Evolutionary conservation across 2,329 filamentous ascomycete genomes (phyloP).

Genomic region (Pseudocercospora pini-densiflorae): DNA sequence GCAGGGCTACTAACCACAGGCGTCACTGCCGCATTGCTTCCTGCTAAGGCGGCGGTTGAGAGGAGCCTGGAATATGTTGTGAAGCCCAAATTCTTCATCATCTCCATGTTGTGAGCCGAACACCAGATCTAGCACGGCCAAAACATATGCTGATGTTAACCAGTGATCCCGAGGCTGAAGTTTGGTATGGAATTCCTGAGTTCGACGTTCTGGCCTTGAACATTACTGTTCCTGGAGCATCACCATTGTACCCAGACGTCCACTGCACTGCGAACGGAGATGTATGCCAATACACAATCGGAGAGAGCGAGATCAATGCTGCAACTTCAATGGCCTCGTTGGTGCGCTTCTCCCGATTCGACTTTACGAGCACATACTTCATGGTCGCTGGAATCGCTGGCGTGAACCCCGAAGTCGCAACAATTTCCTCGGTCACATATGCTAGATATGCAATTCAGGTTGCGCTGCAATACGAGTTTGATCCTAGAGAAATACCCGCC

Average conservation of each 20-base stretch:
- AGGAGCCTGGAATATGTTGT: slow-evolving; percentile 41
- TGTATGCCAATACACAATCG: slow-evolving; percentile 71
- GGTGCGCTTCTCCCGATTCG: slow-evolving; percentile 64
- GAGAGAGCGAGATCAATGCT: slow-evolving; percentile 69
- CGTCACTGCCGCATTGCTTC: neutral
- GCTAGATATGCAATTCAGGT: slow-evolving; percentile 74
- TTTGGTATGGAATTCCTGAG: slow-evolving; percentile 43
- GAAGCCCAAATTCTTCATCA: slow-evolving; percentile 65
- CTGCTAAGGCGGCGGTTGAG: neutral
- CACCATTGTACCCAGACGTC: slow-evolving; percentile 45
- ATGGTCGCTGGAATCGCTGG: slow-evolving; percentile 74
- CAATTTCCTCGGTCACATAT: slow-evolving; percentile 69
- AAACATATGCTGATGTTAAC: neutral
- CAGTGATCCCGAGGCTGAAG: slow-evolving; percentile 51
- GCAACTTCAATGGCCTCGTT: slow-evolving; percentile 68
- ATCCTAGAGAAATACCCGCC: slow-evolving; percentile 67
- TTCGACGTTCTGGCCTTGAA: slow-evolving; percentile 42
- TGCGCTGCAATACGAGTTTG: slow-evolving; percentile 76
- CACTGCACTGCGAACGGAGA: slow-evolving; percentile 65
- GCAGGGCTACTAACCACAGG: neutral
- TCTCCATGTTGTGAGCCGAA: slow-evolving; percentile 59
- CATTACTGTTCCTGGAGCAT: slow-evolving; percentile 41
- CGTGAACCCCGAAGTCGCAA: slow-evolving; percentile 68
- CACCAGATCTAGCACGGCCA: too few relatives aligned
- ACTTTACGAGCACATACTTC: slow-evolving; percentile 72